phyloP scores from a whole-genome alignment of 345 rosid species.

The Reutealis trisperma region DNA sequence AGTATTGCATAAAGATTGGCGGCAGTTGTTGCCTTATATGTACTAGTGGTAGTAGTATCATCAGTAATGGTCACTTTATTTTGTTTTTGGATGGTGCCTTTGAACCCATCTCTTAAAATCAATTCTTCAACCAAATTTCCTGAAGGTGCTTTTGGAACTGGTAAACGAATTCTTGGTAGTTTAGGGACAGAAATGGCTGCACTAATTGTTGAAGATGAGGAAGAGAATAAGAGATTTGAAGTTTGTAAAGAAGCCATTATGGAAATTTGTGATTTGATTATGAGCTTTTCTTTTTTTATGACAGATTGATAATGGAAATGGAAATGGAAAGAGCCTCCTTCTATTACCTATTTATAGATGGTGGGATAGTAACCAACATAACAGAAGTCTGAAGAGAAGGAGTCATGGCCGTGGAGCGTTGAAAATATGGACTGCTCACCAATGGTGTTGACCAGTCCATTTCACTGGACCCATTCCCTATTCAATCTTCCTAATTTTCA shows the following conservation, averaged over 20 bases:
- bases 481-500: background rate
- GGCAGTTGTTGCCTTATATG: conserved; percentile 16
- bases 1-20: conserved; percentile 47
- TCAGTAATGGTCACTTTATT: background rate
- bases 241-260: conserved; percentile 49
- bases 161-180: conserved; percentile 36
- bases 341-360: background rate
- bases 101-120: conserved; percentile 10
- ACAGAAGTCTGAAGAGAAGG: background rate
- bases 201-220: conserved; percentile 31
- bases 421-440: conserved; percentile 4
- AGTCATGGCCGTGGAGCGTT: background rate
- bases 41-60: background rate
- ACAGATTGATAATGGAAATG: background rate
- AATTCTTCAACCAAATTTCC: conserved; percentile 12
- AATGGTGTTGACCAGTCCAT: background rate
- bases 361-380: background rate
- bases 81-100: conserved; percentile 6
- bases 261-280: background rate
- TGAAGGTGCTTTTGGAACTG: conserved; percentile 28
- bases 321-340: background rate
- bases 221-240: conserved; percentile 35
- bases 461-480: conserved; percentile 9
- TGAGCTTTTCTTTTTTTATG: background rate
- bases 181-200: conserved; percentile 50